Evolutionary conservation across 129 eudicot species (phyloP), one percentile per base, ranked within the genome.

Genomic region (sunflower (Helianthus annuus)): DNA sequence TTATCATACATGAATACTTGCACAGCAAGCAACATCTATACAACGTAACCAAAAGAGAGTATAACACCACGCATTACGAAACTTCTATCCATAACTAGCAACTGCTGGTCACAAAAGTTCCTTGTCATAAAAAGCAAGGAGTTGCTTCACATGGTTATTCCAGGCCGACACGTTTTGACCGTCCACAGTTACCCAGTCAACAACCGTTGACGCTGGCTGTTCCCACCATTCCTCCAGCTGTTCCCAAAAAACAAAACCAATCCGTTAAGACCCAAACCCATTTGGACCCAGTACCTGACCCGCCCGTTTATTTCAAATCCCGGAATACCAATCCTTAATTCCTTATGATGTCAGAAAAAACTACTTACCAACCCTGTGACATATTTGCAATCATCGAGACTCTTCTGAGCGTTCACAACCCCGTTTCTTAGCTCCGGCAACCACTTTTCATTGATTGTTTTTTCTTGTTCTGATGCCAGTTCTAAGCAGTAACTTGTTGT

Each of bases 161-260:
- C 99, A 95, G 7, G 91, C 85, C 22, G 93, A 85, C 44, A 85
- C 99, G 69, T 91, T 91, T 78, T 95, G 88, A 9, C 99, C 97
- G 67, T 95, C 99, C 40, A 95, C 95, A 0, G 91, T 82, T 39
- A 95, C 97, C 99, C 99, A 95, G 72, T 95, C 99, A 71, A 91
- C 99, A 42, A 91, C 99, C 4, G 96, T 86, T 27, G 97, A 91
- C 16, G 97, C 97, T 56, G 99, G 99, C 74, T 95, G 99, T 78
- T 95, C 99, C 99, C 99, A 95, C 99, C 99, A 95, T 74, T 95
- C 99, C 73, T 86, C 99, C 34, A 95, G 91, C 99, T 95, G 87
- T 76, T 46, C 59, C 54, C 5, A 48, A 83, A 60, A 12, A 60
- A 34, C 7, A 60, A 32, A 60, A 32, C 19, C 66, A 11, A 58